Conservation (phyloP, 108 stramenopile genomes). For the Cyclostephanos invisitatus region DNA sequence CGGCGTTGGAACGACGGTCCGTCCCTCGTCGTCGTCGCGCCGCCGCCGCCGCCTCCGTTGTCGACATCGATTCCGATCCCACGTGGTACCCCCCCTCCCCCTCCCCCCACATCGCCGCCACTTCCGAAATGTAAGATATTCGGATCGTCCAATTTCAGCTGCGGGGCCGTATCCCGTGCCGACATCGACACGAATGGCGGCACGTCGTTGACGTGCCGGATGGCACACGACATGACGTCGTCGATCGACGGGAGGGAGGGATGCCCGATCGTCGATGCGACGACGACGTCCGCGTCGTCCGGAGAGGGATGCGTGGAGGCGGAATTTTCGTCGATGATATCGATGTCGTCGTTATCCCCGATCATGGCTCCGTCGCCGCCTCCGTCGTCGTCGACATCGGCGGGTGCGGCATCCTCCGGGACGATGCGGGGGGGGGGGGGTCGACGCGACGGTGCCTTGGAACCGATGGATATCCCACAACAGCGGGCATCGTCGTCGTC, state of each 20-base stretch:
- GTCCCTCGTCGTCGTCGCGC: not conserved
- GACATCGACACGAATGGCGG: conserved; percentile 80
- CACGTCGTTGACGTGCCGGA: conserved; percentile 54
- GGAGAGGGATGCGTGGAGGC: no score
- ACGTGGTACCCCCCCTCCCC: no score
- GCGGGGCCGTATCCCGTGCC: conserved; percentile 78
- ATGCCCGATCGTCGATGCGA: conserved; percentile 20
- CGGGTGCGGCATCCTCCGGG: no score
- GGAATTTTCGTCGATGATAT: no score
- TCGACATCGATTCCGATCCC: not conserved
- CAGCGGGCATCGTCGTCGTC: no score
- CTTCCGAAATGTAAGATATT: no score
- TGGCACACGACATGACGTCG: conserved; percentile 57
- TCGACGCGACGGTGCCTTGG: no score
- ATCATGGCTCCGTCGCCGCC: not conserved
- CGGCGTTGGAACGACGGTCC: conserved; percentile 25
- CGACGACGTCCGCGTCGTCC: not conserved
- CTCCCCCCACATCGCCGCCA: not conserved
- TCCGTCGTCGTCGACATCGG: no score
- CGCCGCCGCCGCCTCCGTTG: not conserved
- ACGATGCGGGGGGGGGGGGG: no score
- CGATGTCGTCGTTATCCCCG: no score
- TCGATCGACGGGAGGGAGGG: conserved; percentile 57
- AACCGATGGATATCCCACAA: no score
- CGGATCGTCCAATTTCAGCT: conserved; percentile 61